Conservation (phyloP, 2,329 filamentous ascomycete genomes). For the Verticillium alfalfae region DNA sequence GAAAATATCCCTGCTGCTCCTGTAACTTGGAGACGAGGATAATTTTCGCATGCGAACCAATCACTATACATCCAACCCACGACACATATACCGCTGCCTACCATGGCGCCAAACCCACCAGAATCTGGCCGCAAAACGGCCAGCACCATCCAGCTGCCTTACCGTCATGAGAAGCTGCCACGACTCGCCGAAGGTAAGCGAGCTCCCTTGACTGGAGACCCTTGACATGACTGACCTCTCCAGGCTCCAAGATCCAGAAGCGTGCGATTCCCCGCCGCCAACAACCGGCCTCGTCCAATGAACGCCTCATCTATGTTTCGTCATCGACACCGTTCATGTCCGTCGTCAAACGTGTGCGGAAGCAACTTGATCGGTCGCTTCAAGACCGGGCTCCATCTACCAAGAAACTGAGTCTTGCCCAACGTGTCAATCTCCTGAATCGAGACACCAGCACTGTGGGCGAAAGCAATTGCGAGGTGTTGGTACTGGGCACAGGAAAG, state of each 20-base stretch:
- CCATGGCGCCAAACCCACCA: conserved; percentile 8
- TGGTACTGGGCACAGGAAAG: conserved; percentile 59
- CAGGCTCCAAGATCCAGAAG: conserved; percentile 44
- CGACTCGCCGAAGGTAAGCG: conserved; percentile 15
- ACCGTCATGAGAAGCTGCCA: conserved; percentile 4
- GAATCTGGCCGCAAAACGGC: conserved; percentile 1
- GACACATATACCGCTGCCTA: conserved; percentile 4
- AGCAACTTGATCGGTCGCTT: conserved; percentile 52
- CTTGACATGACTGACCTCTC: conserved; percentile 8
- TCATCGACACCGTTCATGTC: conserved; percentile 62
- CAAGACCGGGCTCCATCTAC: conserved; percentile 38
- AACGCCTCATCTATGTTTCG: conserved; percentile 58
- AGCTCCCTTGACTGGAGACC: background rate
- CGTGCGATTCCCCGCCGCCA: conserved; percentile 37
- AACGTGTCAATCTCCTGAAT: conserved; percentile 38
- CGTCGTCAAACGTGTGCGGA: conserved; percentile 58
- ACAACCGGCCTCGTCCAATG: conserved; percentile 34
- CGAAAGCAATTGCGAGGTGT: conserved; percentile 32
- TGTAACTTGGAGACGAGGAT: no score
- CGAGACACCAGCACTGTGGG: conserved; percentile 19
- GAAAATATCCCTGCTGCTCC: background rate
- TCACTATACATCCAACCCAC: background rate
- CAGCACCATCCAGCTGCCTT: background rate
- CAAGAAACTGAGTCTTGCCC: conserved; percentile 37
- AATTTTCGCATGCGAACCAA: background rate